These are phyloP conservation scores for Psilocybe tampanensis DNA, from an alignment of 768 basidiomycete species.

Conservation along the genomic window DNA sequence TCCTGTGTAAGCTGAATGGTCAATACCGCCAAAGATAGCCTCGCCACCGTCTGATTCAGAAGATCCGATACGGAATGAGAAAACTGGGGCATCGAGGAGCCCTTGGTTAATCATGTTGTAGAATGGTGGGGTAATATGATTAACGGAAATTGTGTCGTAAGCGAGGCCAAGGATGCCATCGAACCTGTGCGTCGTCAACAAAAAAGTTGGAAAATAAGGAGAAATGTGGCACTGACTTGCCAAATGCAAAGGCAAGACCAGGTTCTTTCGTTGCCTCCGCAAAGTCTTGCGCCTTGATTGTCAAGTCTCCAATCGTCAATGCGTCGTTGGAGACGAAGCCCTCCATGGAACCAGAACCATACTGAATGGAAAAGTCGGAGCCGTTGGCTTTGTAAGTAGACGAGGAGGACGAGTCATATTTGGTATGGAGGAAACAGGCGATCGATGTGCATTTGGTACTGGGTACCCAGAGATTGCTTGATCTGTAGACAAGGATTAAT, in stretches of 20 bases:
- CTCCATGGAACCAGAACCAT: slow-evolving; percentile 96
- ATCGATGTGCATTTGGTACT: slow-evolving; percentile 81
- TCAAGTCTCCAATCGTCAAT: slow-evolving; percentile 81
- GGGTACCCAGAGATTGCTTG: slow-evolving; percentile 95
- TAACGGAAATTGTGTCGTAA: slow-evolving; percentile 95
- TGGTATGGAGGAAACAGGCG: slow-evolving; percentile 91
- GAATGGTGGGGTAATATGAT: slow-evolving; percentile 91
- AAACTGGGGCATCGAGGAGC: slow-evolving; percentile 83
- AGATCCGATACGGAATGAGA: slow-evolving; percentile 90
- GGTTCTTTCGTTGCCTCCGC: slow-evolving; percentile 97
- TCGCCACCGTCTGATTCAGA: slow-evolving; percentile 91
- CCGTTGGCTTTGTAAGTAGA: slow-evolving; percentile 91
- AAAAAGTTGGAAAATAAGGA: not conserved
- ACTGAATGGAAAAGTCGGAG: slow-evolving; percentile 84
- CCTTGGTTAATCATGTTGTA: slow-evolving; percentile 87
- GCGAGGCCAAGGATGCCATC: slow-evolving; percentile 95
- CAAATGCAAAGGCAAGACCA: slow-evolving; percentile 95
- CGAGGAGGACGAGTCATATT: slow-evolving; percentile 83
- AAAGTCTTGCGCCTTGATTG: slow-evolving; percentile 78
- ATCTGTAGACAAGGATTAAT: slow-evolving; percentile 43
- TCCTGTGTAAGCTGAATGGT: slow-evolving; percentile 75
- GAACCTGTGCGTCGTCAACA: slow-evolving; percentile 53
- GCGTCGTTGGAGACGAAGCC: slow-evolving; percentile 90
- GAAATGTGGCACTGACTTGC: slow-evolving; percentile 60
- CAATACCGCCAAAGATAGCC: slow-evolving; percentile 90